Conservation (phyloP, 257 asterid species). For the Solanum neorickii region DNA sequence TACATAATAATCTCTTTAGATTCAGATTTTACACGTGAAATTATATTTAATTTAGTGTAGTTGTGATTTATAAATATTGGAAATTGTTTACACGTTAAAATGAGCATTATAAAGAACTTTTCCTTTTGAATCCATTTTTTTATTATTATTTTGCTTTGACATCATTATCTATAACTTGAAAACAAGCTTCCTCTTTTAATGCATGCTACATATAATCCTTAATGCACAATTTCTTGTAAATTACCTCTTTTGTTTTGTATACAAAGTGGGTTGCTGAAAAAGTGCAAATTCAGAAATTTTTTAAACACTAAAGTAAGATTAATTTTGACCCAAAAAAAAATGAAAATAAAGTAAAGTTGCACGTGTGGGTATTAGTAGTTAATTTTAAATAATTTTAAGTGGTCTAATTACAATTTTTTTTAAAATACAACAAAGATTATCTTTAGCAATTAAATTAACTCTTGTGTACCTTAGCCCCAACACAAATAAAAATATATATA, state of each 20-base stretch:
- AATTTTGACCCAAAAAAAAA: not conserved
- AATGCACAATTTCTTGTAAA: not conserved
- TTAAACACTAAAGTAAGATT: not conserved
- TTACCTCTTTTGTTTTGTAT: not conserved
- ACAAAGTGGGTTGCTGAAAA: not conserved
- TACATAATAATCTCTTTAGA: rapidly evolving
- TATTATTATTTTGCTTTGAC: not conserved
- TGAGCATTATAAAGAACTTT: not conserved
- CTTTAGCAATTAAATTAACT: not conserved
- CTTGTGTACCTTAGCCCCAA: not conserved
- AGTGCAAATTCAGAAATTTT: not conserved
- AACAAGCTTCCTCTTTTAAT: not conserved
- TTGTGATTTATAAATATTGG: not conserved
- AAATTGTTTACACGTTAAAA: not conserved
- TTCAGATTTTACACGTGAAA: not conserved
- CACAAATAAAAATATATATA: not conserved
- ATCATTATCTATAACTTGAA: not conserved
- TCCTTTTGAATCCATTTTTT: not conserved
- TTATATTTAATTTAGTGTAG: not conserved
- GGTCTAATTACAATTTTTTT: not conserved
- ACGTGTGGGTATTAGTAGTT: constrained; percentile 3
- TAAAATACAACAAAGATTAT: not conserved
- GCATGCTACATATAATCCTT: not conserved
- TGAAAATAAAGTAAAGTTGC: not conserved
- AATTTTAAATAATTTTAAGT: not conserved